Conservation (phyloP, 2,329 filamentous ascomycete species). For the Colletotrichum cordylinicola region DNA sequence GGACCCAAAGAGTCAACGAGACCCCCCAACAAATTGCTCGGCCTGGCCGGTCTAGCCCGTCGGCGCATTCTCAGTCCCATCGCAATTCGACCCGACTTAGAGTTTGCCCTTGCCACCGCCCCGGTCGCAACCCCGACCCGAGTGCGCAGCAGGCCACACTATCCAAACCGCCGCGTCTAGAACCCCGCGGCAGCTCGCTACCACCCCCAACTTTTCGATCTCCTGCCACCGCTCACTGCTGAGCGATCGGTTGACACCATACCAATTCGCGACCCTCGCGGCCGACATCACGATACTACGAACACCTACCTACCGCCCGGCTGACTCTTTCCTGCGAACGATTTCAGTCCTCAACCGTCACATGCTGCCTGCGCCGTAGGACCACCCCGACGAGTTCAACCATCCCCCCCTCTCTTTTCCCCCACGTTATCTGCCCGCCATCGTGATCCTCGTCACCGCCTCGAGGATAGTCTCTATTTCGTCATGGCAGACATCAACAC, state of each 20-base stretch:
- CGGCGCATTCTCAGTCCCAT: neutral
- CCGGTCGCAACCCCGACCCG: slow-evolving; percentile 19
- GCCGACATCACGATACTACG: neutral
- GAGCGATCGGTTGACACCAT: slow-evolving; percentile 2
- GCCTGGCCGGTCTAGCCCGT: slow-evolving; percentile 16
- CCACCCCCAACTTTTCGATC: slow-evolving; percentile 12
- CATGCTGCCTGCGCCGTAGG: neutral
- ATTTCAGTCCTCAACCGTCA: neutral
- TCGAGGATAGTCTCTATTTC: neutral
- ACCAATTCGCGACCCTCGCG: neutral
- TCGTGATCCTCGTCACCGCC: neutral
- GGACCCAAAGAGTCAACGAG: neutral
- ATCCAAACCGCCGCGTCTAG: slow-evolving; percentile 14
- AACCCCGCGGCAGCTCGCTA: slow-evolving; percentile 9
- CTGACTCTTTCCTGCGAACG: neutral
- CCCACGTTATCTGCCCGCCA: neutral
- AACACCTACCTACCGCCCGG: neutral
- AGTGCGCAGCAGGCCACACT: slow-evolving; percentile 9
- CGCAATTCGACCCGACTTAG: slow-evolving; percentile 11
- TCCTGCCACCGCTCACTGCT: neutral
- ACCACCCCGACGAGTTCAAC: neutral
- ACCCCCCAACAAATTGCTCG: slow-evolving; percentile 6
- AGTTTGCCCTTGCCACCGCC: slow-evolving; percentile 22
- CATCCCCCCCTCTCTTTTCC: neutral
- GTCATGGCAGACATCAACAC: slow-evolving; percentile 23